phyloP scores from a whole-genome alignment of 2,329 filamentous ascomycete species.

The Sporothrix curviconia region DNA sequence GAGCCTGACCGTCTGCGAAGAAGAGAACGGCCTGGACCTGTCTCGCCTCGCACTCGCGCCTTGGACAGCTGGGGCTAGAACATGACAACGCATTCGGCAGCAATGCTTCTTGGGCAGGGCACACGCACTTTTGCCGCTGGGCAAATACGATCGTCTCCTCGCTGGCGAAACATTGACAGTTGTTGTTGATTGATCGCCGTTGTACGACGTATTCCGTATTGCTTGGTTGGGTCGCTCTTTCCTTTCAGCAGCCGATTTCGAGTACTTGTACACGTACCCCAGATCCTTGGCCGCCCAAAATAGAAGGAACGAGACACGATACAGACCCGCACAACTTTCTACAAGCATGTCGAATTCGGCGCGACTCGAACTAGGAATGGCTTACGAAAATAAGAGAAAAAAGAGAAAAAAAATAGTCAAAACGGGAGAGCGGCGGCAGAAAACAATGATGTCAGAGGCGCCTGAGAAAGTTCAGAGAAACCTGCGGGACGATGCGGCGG shows the following conservation, averaged over 20 bases:
- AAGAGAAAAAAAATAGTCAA: neutral
- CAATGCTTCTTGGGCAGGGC: neutral
- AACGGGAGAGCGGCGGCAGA: neutral
- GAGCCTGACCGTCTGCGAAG: no score
- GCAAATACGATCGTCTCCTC: neutral
- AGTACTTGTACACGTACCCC: no score
- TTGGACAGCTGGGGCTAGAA: no score
- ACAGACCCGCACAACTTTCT: no score
- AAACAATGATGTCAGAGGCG: slow-evolving; percentile 7
- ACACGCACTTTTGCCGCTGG: slow-evolving; percentile 4
- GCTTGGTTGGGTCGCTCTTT: no score
- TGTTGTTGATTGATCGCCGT: no score
- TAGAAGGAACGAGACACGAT: no score
- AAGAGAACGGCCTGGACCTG: neutral
- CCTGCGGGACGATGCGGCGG: neutral
- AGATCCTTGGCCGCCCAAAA: no score
- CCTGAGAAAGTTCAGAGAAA: neutral
- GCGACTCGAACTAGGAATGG: neutral
- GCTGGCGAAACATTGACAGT: neutral
- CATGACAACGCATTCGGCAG: neutral
- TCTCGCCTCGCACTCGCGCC: no score
- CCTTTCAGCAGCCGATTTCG: no score
- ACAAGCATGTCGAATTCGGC: no score
- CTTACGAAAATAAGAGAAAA: neutral
- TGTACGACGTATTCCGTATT: no score